Base-by-base conservation (phyloP, 768 basidiomycete species). In the Lactarius deliciosus region DNA sequence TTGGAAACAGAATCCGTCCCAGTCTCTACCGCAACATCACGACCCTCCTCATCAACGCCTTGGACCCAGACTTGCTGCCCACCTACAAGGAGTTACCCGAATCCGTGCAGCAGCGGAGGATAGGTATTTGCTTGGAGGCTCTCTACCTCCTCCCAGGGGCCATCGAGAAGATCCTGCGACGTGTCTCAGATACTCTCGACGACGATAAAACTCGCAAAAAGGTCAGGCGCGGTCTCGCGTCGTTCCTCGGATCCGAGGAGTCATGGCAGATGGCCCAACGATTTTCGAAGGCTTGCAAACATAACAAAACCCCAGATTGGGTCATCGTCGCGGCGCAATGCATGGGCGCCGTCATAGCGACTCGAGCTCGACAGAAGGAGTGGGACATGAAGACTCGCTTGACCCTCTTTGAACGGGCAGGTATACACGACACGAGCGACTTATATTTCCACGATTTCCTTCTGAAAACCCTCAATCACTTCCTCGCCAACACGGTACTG, bases 291-390 rank as follows among this genome's bases (percentile, higher is more conserved):
- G 13, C 11, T 13, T 25, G 50, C 13, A 25, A 25, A 0, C 3
- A 5, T 4, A 34, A 10, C 13, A 32, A 20, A 7, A 25, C 8
- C 7, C 16, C 36, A 11, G 10, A 2, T 13, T 13, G 20, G 7
- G 41, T 61, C 8, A 47, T 7, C 30, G 22, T 65, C 43, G 64
- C 16, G 45, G 64, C 59, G 54, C 41, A 8, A 28, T 65, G 64
- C 30, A 43, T 65, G 53, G 54, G 34, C 3, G 8, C 64, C 16
- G 59, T 56, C 4, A 22, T 60, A 9, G 53, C 36, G 36, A 36
- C 9, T 36, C 36, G 11, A 11, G 10, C 2, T 36, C 36, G 11
- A 11, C 36, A 11, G 36, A 10, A 0, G 10, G 2, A 11, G 36
- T 36, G 36, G 36, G 36, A 36, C 36, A 1, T 13, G 36, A 36